Percentiles rank a stretch among this genome's conserved stretches.
Evolutionary conservation across 345 rosid genomes (phyloP).

Genomic region (Atalantia buxifolia): DNA sequence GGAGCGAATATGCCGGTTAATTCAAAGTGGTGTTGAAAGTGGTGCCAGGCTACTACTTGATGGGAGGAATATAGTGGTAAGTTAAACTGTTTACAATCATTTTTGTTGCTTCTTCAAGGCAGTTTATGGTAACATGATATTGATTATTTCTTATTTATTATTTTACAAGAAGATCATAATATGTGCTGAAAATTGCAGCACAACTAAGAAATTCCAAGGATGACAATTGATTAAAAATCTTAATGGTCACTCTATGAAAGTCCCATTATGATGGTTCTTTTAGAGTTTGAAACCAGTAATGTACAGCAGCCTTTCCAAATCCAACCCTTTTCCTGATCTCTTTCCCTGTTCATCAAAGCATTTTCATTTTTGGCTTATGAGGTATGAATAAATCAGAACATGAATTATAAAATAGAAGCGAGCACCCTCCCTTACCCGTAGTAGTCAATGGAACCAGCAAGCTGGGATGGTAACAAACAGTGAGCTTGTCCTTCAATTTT

Average conservation of each 20-base stretch:
- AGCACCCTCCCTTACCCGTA: background rate
- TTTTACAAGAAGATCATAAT: background rate
- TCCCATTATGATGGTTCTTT: background rate
- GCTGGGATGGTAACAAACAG: background rate
- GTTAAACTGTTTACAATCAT: background rate
- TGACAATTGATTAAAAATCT: background rate
- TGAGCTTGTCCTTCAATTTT: background rate
- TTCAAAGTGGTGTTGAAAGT: constrained; percentile 76
- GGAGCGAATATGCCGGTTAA: constrained; percentile 70
- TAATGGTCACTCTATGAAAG: background rate
- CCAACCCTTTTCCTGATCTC: background rate
- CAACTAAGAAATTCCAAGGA: background rate
- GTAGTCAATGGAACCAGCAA: background rate
- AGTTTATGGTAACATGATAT: background rate
- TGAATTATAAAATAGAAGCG: background rate
- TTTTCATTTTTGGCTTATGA: background rate
- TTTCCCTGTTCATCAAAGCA: background rate
- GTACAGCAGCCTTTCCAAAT: background rate
- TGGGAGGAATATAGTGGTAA: constrained; percentile 84
- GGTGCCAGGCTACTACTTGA: constrained; percentile 89
- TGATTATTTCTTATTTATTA: background rate
- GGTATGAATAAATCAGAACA: background rate
- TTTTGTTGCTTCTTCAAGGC: background rate
- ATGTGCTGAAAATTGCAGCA: background rate
- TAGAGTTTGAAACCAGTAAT: background rate